Percentiles rank a stretch among this genome's conserved stretches.
Conservation (phyloP, 495 filamentous ascomycete species). For the Stereocaulon alpinum region DNA sequence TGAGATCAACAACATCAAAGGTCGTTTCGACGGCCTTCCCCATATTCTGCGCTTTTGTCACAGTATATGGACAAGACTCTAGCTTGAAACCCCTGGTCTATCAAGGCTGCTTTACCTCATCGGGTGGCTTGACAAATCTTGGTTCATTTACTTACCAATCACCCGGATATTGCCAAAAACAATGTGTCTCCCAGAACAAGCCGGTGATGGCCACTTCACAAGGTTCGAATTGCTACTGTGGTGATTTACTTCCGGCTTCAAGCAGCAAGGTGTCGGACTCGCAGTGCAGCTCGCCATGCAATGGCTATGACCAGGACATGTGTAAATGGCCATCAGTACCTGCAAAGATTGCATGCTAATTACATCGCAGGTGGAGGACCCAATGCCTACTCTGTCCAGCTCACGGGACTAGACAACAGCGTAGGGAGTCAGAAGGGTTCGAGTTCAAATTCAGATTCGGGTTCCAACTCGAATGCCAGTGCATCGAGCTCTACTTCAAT, state of each 20-base stretch:
- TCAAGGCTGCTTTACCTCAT: conserved; percentile 32
- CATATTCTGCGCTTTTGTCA: conserved; percentile 17
- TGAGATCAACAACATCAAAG: conserved; percentile 10
- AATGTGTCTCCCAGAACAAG: conserved; percentile 28
- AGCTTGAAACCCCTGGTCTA: conserved; percentile 12
- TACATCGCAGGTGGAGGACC: conserved; percentile 34
- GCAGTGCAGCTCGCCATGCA: conserved; percentile 33
- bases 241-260: conserved; percentile 33
- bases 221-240: conserved; percentile 40
- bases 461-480: conserved; percentile 14
- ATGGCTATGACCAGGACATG: conserved; percentile 34
- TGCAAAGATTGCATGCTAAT: conserved; percentile 2
- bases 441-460: conserved; percentile 9
- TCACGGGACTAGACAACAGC: conserved; percentile 31
- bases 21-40: conserved; percentile 5
- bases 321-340: conserved; percentile 31
- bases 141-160: conserved; percentile 39
- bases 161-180: conserved; percentile 37
- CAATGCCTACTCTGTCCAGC: conserved; percentile 34
- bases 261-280: conserved; percentile 31
- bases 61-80: conserved; percentile 27
- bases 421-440: conserved; percentile 20
- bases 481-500: neutral
- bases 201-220: conserved; percentile 35
- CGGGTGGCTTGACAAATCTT: conserved; percentile 26